Percentiles rank a stretch among this genome's conserved stretches.
phyloP scores from a whole-genome alignment of 2,329 filamentous ascomycete species.

The Chaetomium globosum region DNA sequence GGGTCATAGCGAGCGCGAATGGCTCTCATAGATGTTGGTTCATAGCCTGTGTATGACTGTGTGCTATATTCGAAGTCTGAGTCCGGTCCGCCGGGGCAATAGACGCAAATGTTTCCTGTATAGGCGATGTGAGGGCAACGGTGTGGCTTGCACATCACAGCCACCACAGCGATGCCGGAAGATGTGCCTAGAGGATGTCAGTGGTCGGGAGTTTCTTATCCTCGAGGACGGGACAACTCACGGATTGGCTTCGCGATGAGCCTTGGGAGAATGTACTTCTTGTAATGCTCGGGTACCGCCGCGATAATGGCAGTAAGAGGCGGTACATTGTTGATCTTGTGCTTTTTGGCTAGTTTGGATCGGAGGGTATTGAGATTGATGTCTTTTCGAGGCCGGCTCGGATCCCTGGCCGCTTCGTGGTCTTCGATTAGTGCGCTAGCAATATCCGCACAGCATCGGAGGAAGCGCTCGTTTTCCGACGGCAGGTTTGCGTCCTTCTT shows the following conservation, averaged over 20 bases:
- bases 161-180: slow-evolving; percentile 95
- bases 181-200: slow-evolving; percentile 67
- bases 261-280: slow-evolving; percentile 97
- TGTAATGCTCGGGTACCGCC: slow-evolving; percentile 98
- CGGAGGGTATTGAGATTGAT: slow-evolving; percentile 90
- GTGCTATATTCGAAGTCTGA: slow-evolving; percentile 99
- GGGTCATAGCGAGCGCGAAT: slow-evolving; percentile 97
- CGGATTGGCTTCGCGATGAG: slow-evolving; percentile 95
- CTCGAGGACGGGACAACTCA: slow-evolving; percentile 47
- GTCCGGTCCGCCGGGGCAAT: slow-evolving; percentile 95
- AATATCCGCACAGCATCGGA: slow-evolving; percentile 93
- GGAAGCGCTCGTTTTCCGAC: slow-evolving; percentile 91
- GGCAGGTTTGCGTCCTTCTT: slow-evolving; percentile 75
- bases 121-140: slow-evolving; percentile 97
- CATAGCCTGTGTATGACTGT: slow-evolving; percentile 97
- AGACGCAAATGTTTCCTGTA: slow-evolving; percentile 98
- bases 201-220: background rate
- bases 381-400: slow-evolving; percentile 74
- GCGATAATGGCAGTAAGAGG: slow-evolving; percentile 96
- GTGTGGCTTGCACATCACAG: slow-evolving; percentile 99
- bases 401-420: slow-evolving; percentile 78
- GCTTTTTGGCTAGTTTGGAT: slow-evolving; percentile 87
- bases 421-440: slow-evolving; percentile 93
- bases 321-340: slow-evolving; percentile 82
- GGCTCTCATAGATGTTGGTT: slow-evolving; percentile 97